These are phyloP conservation scores for Leccinum huronense DNA, from an alignment of 1,284 basidiomycete species.

Conservation along the genomic window DNA sequence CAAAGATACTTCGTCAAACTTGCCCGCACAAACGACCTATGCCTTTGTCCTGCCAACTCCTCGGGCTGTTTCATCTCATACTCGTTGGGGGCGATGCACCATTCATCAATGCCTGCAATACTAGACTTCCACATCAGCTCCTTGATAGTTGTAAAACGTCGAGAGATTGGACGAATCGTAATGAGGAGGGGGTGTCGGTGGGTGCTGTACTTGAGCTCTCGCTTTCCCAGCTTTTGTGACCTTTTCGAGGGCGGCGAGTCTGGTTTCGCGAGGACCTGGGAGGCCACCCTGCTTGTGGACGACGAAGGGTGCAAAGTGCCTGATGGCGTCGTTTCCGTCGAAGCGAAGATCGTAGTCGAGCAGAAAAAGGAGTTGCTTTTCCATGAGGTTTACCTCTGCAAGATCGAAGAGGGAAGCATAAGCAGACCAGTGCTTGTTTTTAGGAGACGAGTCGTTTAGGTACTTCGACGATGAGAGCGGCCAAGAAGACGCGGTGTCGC, in stretches of 20 bases:
- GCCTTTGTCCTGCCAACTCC: no score
- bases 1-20: no score
- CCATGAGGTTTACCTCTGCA: constrained; percentile 92
- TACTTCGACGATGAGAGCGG: constrained; percentile 97
- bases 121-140: no score
- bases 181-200: constrained; percentile 45
- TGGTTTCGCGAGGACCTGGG: constrained; percentile 41
- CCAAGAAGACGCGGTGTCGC: constrained; percentile 93
- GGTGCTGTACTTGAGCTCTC: constrained; percentile 50
- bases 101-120: no score
- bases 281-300: constrained; percentile 23
- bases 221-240: constrained; percentile 57
- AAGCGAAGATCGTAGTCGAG: constrained; percentile 90
- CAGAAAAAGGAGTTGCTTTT: constrained; percentile 87
- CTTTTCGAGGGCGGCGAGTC: constrained; percentile 55
- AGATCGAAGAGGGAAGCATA: constrained; percentile 78
- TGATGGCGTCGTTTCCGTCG: constrained; percentile 72
- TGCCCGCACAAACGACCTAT: no score
- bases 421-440: constrained; percentile 90
- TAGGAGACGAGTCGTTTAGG: constrained; percentile 93
- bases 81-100: no score
- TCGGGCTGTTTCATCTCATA: no score
- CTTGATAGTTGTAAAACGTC: no score
- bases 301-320: constrained; percentile 64
- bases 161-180: no score